Evolutionary conservation across 805 yeast genomes (phyloP).

Genomic region (Hyphopichia homilentoma): DNA sequence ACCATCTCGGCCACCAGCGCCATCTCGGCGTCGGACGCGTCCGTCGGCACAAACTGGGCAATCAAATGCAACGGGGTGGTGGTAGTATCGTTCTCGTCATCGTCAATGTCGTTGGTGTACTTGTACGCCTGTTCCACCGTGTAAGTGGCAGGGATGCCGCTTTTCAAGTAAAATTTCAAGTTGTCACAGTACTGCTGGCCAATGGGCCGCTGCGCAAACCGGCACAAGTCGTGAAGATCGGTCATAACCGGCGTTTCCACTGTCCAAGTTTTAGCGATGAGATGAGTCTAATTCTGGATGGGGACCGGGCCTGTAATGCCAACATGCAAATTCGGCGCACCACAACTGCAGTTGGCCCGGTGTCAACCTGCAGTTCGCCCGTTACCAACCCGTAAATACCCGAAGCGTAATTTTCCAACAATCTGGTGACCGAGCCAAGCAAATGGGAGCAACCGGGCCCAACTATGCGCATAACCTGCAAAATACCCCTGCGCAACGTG

Average conservation of each 20-base stretch:
- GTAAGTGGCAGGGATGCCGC: constrained; percentile 80
- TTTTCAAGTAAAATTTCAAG: constrained; percentile 45
- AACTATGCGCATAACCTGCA: too few species aligned
- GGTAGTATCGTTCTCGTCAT: constrained; percentile 43
- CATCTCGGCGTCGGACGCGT: constrained; percentile 40
- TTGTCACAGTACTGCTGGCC: constrained; percentile 38
- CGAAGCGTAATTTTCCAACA: too few species aligned
- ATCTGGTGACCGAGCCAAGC: too few species aligned
- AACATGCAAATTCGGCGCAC: background rate
- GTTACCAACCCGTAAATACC: too few species aligned
- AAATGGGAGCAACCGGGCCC: too few species aligned
- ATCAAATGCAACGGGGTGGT: constrained; percentile 81
- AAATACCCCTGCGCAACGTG: too few species aligned
- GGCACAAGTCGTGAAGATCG: constrained; percentile 67
- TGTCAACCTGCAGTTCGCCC: too few species aligned
- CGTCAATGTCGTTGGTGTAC: constrained; percentile 42
- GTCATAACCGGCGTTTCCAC: too few species aligned
- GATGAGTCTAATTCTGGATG: background rate
- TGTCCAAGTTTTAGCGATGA: too few species aligned
- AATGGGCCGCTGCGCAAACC: constrained; percentile 49
- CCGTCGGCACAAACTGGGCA: constrained; percentile 50
- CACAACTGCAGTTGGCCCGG: background rate
- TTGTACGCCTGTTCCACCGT: constrained; percentile 74
- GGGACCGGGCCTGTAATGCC: background rate
- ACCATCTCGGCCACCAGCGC: constrained; percentile 51